Conservation (phyloP, 2,329 filamentous ascomycete species). For the Aspergillus sclerotialis region DNA sequence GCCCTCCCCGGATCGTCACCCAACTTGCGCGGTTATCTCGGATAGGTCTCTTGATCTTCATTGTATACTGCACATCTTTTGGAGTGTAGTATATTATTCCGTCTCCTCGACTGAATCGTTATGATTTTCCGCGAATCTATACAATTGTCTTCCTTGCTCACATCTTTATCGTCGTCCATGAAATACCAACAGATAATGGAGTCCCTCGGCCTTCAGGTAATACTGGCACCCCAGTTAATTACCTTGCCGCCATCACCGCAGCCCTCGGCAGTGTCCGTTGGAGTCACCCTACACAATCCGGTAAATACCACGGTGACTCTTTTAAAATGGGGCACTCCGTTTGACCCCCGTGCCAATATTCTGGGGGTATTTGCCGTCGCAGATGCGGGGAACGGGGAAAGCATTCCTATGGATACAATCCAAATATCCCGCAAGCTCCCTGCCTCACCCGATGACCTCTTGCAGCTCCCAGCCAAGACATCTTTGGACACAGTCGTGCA, state of each 20-base stretch:
- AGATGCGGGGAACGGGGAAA: slow-evolving; percentile 14
- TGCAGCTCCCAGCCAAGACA: slow-evolving; percentile 21
- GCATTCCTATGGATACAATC: slow-evolving; percentile 21
- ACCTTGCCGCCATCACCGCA: slow-evolving; percentile 7
- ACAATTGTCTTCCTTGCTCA: too few species aligned
- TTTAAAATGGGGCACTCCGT: slow-evolving; percentile 31
- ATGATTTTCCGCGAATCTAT: too few species aligned
- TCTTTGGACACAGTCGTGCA: slow-evolving; percentile 16
- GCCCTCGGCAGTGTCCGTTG: slow-evolving; percentile 15
- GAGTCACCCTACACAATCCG: slow-evolving; percentile 21
- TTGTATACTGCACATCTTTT: background rate
- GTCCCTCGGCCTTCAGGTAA: slow-evolving; percentile 10
- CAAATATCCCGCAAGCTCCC: slow-evolving; percentile 28
- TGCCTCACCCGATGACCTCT: slow-evolving; percentile 19
- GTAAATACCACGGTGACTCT: slow-evolving; percentile 22
- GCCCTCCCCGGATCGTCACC: background rate
- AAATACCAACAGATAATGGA: background rate
- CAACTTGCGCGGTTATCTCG: background rate
- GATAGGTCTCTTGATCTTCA: background rate
- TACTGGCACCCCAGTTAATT: slow-evolving; percentile 8
- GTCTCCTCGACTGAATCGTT: too few species aligned
- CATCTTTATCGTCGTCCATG: too few species aligned
- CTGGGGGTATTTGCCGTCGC: slow-evolving; percentile 24
- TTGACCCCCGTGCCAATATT: slow-evolving; percentile 25
- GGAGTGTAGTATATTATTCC: background rate